These are phyloP conservation scores for Penstemon davidsonii DNA, from an alignment of 257 asterid species.

Conservation along the genomic window DNA sequence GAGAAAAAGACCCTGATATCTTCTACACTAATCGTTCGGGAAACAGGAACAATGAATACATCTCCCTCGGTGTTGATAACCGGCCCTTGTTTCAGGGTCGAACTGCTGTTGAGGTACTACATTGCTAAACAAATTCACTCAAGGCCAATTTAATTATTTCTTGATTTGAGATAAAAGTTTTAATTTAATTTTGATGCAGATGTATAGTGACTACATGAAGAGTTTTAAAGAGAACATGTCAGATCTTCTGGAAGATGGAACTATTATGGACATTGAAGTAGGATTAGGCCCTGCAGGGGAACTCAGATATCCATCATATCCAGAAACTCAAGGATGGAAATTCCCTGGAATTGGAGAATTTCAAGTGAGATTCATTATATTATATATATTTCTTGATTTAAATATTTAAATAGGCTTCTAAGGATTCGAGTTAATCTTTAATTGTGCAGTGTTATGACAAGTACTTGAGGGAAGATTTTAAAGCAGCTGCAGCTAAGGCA, in stretches of 20 bases:
- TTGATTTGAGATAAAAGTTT: too few species aligned
- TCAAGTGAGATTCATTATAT: slow-evolving; percentile 40
- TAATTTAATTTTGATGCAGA: slow-evolving; percentile 32
- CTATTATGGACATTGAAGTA: slow-evolving; percentile 72
- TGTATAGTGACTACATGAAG: slow-evolving; percentile 75
- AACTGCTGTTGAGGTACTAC: slow-evolving; percentile 66
- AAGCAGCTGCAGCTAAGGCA: slow-evolving; percentile 48
- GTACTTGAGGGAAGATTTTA: slow-evolving; percentile 58
- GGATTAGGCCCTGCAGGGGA: slow-evolving; percentile 95
- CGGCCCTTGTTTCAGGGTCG: slow-evolving; percentile 64
- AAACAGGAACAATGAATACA: slow-evolving; percentile 52
- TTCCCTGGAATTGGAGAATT: slow-evolving; percentile 88
- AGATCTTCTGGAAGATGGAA: slow-evolving; percentile 51
- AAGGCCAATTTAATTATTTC: neutral
- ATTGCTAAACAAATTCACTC: neutral
- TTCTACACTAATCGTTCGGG: slow-evolving; percentile 67
- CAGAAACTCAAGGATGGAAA: slow-evolving; percentile 70
- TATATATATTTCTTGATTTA: neutral
- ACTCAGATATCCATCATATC: slow-evolving; percentile 80
- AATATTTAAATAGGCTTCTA: neutral
- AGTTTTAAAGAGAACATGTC: slow-evolving; percentile 71
- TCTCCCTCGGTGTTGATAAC: slow-evolving; percentile 74
- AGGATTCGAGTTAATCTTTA: neutral
- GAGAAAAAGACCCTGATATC: slow-evolving; percentile 52
- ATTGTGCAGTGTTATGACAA: slow-evolving; percentile 72